A percentile compares a stretch with the other conserved stretches of the same genome.
phyloP scores from a whole-genome alignment of 106 monocot species.

The Dactylorhiza incarnata region DNA sequence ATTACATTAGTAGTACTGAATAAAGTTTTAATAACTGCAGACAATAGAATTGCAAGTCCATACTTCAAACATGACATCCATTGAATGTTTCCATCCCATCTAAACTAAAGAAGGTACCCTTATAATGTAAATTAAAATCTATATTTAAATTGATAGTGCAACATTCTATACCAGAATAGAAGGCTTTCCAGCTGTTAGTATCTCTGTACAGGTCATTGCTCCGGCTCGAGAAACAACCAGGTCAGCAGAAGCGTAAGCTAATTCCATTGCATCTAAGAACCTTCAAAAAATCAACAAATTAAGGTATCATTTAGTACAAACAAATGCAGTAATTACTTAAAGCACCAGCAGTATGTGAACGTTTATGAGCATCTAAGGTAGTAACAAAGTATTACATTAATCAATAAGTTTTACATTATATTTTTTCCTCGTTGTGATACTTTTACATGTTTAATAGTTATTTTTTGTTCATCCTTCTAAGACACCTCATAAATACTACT shows the following conservation, averaged over 20 bases:
- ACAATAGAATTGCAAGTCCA: not conserved
- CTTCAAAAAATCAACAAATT: constrained; percentile 10
- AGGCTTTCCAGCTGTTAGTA: constrained; percentile 28
- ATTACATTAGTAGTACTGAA: not conserved
- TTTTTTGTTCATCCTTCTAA: too few relatives aligned
- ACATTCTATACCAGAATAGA: constrained; percentile 32
- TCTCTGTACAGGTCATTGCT: constrained; percentile 42
- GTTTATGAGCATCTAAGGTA: not conserved
- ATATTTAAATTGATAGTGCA: not conserved
- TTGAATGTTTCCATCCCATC: not conserved
- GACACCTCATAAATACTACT: too few relatives aligned
- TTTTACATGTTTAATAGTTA: not conserved
- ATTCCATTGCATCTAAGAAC: constrained; percentile 33
- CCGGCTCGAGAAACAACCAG: constrained; percentile 38
- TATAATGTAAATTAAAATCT: not conserved
- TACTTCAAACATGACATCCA: not conserved
- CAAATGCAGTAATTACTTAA: not conserved
- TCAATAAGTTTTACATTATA: not conserved
- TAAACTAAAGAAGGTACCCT: not conserved
- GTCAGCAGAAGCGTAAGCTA: constrained; percentile 42
- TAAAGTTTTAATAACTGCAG: not conserved
- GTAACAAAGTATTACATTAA: not conserved
- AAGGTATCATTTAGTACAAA: not conserved
- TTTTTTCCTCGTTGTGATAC: not conserved
- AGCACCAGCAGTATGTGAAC: not conserved